phyloP scores from a whole-genome alignment of 345 rosid genomes.

The Brassica carinata region DNA sequence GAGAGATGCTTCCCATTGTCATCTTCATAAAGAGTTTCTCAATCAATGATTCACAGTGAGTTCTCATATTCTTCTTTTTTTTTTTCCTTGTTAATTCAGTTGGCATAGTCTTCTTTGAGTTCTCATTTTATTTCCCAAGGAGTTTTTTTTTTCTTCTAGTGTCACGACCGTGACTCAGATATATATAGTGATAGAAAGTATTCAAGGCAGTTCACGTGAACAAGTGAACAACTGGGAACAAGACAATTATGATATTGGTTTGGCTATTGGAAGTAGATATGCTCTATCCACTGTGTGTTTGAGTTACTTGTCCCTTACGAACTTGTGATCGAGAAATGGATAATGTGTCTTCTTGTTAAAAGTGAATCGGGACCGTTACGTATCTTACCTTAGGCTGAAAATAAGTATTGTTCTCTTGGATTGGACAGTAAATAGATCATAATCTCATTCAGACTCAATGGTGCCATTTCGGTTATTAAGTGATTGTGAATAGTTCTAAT shows the following conservation, averaged over 20 bases:
- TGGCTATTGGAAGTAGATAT: background rate
- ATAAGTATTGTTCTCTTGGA: background rate
- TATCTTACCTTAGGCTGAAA: background rate
- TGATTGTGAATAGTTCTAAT: background rate
- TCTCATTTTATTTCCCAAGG: background rate
- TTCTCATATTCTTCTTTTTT: background rate
- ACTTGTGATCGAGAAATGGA: background rate
- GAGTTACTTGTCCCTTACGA: background rate
- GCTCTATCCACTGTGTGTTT: background rate
- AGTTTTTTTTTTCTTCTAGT: background rate
- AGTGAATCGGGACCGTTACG: background rate
- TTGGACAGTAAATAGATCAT: background rate
- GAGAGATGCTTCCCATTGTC: conserved; percentile 84
- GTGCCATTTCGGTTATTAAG: conserved; percentile 7
- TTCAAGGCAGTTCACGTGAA: background rate
- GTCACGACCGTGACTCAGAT: conserved; percentile 8
- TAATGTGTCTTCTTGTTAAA: background rate
- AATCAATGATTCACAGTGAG: conserved; percentile 69
- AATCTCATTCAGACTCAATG: background rate
- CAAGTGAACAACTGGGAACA: background rate
- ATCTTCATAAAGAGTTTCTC: conserved; percentile 75
- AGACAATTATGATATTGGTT: background rate
- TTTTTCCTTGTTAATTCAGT: background rate
- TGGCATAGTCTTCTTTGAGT: too few relatives aligned
- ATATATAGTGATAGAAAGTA: background rate